phyloP scores from a whole-genome alignment of 768 basidiomycete species.

The Pleurotus eryngii region DNA sequence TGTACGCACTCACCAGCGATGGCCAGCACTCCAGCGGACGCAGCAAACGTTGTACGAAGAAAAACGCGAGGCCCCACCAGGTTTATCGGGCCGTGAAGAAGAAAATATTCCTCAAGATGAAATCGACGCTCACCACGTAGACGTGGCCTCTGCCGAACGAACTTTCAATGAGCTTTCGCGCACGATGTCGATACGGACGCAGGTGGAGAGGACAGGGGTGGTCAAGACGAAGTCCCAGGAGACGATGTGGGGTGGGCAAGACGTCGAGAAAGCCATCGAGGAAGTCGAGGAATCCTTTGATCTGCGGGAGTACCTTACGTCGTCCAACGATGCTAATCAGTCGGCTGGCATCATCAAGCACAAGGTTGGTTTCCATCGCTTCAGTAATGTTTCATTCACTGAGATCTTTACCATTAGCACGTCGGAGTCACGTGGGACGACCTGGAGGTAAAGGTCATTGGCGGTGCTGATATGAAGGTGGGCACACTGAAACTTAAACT shows the following conservation, averaged over 20 bases:
- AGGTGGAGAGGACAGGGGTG: constrained; percentile 8
- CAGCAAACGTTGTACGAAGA: constrained; percentile 27
- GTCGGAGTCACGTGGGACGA: constrained; percentile 76
- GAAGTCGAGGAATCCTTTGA: constrained; percentile 44
- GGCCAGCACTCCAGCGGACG: constrained; percentile 21
- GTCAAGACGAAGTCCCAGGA: constrained; percentile 5
- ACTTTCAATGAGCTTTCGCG: constrained; percentile 57
- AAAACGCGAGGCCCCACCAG: background rate
- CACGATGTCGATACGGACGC: constrained; percentile 30
- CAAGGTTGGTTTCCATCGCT: constrained; percentile 33
- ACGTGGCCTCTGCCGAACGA: constrained; percentile 48
- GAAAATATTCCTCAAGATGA: constrained; percentile 9
- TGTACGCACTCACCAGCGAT: background rate
- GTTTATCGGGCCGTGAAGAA: background rate
- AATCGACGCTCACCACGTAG: constrained; percentile 31
- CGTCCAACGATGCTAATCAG: constrained; percentile 64
- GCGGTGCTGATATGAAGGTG: constrained; percentile 56
- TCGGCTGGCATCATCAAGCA: constrained; percentile 65
- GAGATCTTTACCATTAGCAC: constrained; percentile 32
- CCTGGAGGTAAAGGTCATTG: constrained; percentile 58
- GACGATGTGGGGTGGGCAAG: constrained; percentile 31
- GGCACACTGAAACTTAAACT: constrained; percentile 2
- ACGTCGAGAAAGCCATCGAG: constrained; percentile 32
- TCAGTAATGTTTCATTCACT: background rate
- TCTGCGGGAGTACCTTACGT: constrained; percentile 64